Evolutionary conservation across 768 basidiomycete genomes (phyloP).

Genomic region (Russula foetens): DNA sequence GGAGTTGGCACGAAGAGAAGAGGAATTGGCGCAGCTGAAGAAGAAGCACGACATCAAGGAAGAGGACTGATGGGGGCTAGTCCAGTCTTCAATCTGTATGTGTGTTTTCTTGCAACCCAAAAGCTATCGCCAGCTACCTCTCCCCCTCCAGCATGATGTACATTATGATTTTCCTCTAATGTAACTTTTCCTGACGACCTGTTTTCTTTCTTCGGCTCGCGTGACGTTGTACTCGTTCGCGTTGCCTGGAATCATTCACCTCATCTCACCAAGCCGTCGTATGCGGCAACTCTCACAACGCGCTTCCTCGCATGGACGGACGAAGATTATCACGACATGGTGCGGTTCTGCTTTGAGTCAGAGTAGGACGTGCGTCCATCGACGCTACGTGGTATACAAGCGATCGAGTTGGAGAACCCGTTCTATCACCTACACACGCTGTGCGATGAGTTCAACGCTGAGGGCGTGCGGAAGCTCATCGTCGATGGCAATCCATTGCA

Average conservation of each 20-base stretch:
- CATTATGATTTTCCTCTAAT: neutral
- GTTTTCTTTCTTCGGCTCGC: no score
- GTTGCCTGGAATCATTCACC: no score
- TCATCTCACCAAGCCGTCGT: no score
- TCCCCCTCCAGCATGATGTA: neutral
- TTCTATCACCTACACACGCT: no score
- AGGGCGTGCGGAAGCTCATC: no score
- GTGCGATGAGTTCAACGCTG: no score
- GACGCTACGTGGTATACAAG: neutral
- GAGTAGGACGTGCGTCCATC: neutral
- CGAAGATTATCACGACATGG: neutral
- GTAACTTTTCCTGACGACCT: no score
- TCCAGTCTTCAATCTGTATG: neutral
- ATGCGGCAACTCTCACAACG: no score
- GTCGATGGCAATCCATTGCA: no score
- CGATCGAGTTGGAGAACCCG: constrained; percentile 1
- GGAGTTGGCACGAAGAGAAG: constrained; percentile 84
- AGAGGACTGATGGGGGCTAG: constrained; percentile 42
- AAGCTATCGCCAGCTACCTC: no score
- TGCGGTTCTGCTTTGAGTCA: constrained; percentile 13
- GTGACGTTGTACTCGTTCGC: no score
- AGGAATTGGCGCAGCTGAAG: constrained; percentile 83
- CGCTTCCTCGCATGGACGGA: constrained; percentile 11
- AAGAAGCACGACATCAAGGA: constrained; percentile 72
- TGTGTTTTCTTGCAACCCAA: neutral